Base-by-base conservation (phyloP, 352 stramenopile species). In the Phytophthora rubi region DNA sequence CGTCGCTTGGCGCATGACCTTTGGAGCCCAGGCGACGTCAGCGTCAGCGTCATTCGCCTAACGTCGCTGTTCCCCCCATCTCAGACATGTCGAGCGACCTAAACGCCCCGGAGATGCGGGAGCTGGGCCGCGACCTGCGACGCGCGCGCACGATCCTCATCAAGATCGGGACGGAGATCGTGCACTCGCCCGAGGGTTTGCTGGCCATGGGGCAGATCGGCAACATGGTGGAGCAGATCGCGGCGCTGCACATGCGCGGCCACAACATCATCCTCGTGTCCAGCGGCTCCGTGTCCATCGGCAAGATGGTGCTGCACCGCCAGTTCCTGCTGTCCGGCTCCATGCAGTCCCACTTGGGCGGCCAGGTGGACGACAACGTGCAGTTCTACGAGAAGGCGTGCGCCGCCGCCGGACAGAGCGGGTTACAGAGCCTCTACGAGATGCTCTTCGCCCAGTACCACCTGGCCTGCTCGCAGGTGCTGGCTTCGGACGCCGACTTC, bases 401-500 rank as follows among this genome's bases (percentile, higher is more conserved):
- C 32, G 80, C 81, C 2, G 83, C 82, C 1, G 86, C 83, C 13
- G 88, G 88, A 2, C 88, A 95, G 68, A 93, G 83, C 61, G 88
- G 88, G 0, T 75, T 95, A 44, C 88, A 95, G 70, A 92, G 85
- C 68, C 76, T 95, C 8, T 95, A 95, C 53, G 88, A 95, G 74
- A 89, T 94, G 82, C 77, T 95, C 26, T 95, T 95, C 47, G 77
- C 83, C 53, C 88, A 95, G 73, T 95, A 94, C 66, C 85, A 95
- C 59, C 62, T 95, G 49, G 85, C 85, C 2, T 95, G 88, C 66
- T 91, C 88, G 39, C 88, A 95, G 64, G 81, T 95, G 30, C 60
- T 95, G 67, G 84, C 86, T 33, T 92, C 86, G 7, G 88, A 95
- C 70, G 78, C 83, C 8, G 88, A 95, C 67, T 95, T 95, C 62